Base-by-base conservation (phyloP, 2,329 filamentous ascomycete genomes). In the Phialophora expanda region DNA sequence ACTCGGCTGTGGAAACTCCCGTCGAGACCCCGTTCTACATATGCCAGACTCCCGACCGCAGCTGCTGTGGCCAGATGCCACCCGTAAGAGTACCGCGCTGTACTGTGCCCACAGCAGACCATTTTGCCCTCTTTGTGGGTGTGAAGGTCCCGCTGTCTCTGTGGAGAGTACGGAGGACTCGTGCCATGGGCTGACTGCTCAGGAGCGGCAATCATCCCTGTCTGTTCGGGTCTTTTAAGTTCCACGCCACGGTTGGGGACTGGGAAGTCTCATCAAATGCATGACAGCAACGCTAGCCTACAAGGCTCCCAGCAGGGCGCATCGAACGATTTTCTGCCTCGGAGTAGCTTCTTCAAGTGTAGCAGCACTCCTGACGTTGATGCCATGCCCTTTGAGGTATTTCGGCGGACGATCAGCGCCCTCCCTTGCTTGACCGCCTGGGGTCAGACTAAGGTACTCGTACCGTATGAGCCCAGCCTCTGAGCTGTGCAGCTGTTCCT, bases 271-370 rank as follows among this genome's bases (percentile, higher is more conserved):
- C 38, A 17, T n/a, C 14, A n/a, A 44, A 7, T 44, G 38, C 38
- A n/a, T 8, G 38, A 44, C 14, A 17, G 14, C 6, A n/a, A 6
- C 38, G 38, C 38, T 44, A 20, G 56, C 2, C 14, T 51, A 24
- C 20, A 51, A 51, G 20, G 48, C 20, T 4, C 4, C 8, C 24
- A 24, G 24, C 20, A 24, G n/a, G n/a, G 4, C 48, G 24, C 26
- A 51, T 51, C 20, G 20, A 51, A 22, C 4, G 20, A 9, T 14
- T 7, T 51, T 51, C 20, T 8, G 6, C 6, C 28, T 30, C 28
- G n/a, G n/a, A n/a, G 28, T 51, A 26, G n/a, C 41, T 46, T 59
- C 50, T 24, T 59, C 41, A 48, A 44, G 56, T 46, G 41, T 59
- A 30, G 22, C 38, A 59, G 14, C n/a, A 7, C 56, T 41, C 26